Conservation (phyloP, 768 basidiomycete genomes). For the Lactarius hatsudake region DNA sequence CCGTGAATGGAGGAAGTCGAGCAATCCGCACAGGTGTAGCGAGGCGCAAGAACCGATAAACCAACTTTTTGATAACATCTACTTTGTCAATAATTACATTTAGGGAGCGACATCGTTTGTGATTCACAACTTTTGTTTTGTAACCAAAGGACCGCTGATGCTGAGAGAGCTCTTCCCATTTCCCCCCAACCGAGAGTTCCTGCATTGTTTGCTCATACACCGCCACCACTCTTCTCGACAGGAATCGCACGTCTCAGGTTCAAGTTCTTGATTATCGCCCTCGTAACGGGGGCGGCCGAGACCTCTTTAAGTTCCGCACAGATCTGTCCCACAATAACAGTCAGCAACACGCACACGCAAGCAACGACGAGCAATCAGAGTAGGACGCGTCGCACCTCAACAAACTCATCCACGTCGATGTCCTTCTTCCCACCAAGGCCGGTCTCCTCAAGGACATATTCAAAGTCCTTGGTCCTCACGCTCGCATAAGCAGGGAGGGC, state of each 20-base stretch:
- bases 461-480: constrained; percentile 58
- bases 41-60: background rate
- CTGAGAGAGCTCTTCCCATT: background rate
- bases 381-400: constrained; percentile 58
- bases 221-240: constrained; percentile 54
- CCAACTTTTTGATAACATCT: background rate
- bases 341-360: constrained; percentile 3
- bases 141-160: background rate
- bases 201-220: constrained; percentile 35
- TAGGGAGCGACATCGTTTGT: background rate
- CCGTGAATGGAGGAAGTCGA: no score
- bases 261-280: constrained; percentile 36
- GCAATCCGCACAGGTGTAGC: no score
- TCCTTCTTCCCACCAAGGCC: constrained; percentile 55
- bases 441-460: constrained; percentile 74
- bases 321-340: constrained; percentile 43
- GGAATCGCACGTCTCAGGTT: constrained; percentile 46
- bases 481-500: constrained; percentile 52
- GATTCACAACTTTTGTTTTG: background rate
- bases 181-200: background rate
- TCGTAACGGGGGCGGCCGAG: constrained; percentile 42
- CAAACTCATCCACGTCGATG: constrained; percentile 80
- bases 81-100: background rate
- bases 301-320: constrained; percentile 74
- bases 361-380: background rate